Conservation (phyloP, 2,329 filamentous ascomycete species). For the Aureobasidium sp. region DNA sequence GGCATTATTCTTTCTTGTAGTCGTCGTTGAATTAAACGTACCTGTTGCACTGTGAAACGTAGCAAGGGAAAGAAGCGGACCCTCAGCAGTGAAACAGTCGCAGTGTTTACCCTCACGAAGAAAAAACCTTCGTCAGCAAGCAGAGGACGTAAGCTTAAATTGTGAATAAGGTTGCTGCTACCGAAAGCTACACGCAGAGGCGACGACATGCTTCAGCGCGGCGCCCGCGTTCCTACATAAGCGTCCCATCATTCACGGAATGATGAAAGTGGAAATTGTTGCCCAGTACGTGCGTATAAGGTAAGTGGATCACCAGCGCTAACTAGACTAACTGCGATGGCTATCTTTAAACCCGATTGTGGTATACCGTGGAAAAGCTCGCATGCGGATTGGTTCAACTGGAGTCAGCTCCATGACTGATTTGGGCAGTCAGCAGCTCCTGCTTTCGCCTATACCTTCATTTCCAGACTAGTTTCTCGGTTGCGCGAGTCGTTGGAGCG, state of each 20-base stretch:
- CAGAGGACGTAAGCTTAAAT: background rate
- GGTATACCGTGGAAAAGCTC: background rate
- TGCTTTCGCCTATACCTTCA: conserved; percentile 2
- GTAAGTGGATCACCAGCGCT: background rate
- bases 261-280: background rate
- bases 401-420: background rate
- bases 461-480: background rate
- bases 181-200: background rate
- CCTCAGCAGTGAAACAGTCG: background rate
- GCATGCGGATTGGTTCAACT: background rate
- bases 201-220: background rate
- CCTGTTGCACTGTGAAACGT: background rate
- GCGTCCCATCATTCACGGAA: background rate
- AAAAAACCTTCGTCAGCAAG: background rate
- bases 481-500: background rate
- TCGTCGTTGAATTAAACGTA: background rate
- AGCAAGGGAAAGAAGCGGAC: background rate
- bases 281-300: background rate
- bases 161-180: background rate
- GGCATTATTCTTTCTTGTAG: background rate
- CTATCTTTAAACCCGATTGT: background rate
- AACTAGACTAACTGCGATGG: background rate
- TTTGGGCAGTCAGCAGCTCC: background rate
- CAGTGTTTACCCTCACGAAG: background rate
- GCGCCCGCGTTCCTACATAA: background rate